Conservation (phyloP, 2,329 filamentous ascomycete genomes). For the Aspergillus fijiensis region DNA sequence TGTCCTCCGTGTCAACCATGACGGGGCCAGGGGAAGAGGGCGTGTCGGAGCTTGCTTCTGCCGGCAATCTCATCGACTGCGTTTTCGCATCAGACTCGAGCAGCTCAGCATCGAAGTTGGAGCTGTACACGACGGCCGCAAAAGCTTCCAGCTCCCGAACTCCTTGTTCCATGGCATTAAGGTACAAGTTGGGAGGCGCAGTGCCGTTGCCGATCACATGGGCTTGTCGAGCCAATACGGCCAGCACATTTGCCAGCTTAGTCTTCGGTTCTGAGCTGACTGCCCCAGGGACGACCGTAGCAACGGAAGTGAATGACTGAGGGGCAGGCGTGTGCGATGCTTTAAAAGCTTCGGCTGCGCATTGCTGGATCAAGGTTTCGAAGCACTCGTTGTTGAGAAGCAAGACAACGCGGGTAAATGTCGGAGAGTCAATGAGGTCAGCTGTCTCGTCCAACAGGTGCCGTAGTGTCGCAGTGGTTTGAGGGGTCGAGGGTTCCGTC, state of each 20-base stretch:
- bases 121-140: slow-evolving; percentile 51
- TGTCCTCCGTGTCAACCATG: slow-evolving; percentile 22
- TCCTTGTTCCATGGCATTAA: slow-evolving; percentile 45
- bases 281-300: slow-evolving; percentile 39
- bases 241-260: slow-evolving; percentile 85
- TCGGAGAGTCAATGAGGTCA: slow-evolving; percentile 90
- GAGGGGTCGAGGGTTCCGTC: slow-evolving; percentile 37
- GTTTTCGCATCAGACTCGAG: slow-evolving; percentile 24
- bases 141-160: slow-evolving; percentile 51
- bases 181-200: slow-evolving; percentile 47
- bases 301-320: slow-evolving; percentile 43
- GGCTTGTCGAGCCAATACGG: slow-evolving; percentile 85
- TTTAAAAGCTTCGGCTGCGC: slow-evolving; percentile 77
- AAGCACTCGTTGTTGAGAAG: slow-evolving; percentile 86
- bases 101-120: slow-evolving; percentile 44
- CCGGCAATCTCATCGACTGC: slow-evolving; percentile 8
- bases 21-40: slow-evolving; percentile 24
- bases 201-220: slow-evolving; percentile 78
- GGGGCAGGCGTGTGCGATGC: slow-evolving; percentile 41
- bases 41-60: slow-evolving; percentile 10
- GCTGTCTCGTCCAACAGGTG: slow-evolving; percentile 92
- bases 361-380: slow-evolving; percentile 76
- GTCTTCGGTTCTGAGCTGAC: slow-evolving; percentile 50
- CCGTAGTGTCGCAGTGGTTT: slow-evolving; percentile 59
- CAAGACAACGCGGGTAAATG: slow-evolving; percentile 82